Percentiles rank a stretch among this genome's conserved stretches.
phyloP scores from a whole-genome alignment of 371 early-diverging fungal species.

The Chytridium lagenaria region DNA sequence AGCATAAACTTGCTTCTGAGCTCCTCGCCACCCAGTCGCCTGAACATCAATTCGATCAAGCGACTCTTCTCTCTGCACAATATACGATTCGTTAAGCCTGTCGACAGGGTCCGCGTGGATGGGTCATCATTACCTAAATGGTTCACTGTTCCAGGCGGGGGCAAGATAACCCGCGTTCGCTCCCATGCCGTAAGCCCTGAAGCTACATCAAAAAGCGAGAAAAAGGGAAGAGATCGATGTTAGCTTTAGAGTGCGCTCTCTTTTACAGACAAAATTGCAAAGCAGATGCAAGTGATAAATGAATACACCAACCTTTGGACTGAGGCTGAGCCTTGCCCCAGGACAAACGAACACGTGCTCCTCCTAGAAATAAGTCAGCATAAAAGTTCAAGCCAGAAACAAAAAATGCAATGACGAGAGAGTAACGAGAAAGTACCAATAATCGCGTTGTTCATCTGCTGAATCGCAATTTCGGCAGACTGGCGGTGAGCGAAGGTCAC shows the following conservation, averaged over 20 bases:
- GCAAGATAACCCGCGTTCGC: conserved; percentile 32
- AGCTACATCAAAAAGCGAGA: neutral
- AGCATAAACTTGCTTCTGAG: conserved; percentile 44
- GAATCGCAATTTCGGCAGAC: conserved; percentile 84
- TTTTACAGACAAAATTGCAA: no score
- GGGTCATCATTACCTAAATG: conserved; percentile 43
- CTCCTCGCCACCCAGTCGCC: conserved; percentile 50
- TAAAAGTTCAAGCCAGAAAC: neutral
- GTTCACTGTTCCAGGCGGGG: neutral
- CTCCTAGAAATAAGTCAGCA: conserved; percentile 43
- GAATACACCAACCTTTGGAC: neutral
- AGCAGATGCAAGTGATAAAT: no score
- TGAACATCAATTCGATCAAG: conserved; percentile 49
- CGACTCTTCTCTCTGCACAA: conserved; percentile 49
- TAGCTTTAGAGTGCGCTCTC: no score
- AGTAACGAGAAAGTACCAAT: conserved; percentile 74
- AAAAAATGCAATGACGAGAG: neutral
- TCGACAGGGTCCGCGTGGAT: conserved; percentile 53
- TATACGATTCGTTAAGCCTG: conserved; percentile 51
- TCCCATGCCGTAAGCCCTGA: conserved; percentile 25
- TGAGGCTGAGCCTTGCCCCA: conserved; percentile 79
- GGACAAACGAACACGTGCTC: conserved; percentile 79
- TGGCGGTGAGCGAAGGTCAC: conserved; percentile 81
- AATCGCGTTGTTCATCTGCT: conserved; percentile 79
- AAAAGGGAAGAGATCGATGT: neutral